Base-by-base conservation (phyloP, 2,329 filamentous ascomycete genomes). In the Fusarium guadeloupense region DNA sequence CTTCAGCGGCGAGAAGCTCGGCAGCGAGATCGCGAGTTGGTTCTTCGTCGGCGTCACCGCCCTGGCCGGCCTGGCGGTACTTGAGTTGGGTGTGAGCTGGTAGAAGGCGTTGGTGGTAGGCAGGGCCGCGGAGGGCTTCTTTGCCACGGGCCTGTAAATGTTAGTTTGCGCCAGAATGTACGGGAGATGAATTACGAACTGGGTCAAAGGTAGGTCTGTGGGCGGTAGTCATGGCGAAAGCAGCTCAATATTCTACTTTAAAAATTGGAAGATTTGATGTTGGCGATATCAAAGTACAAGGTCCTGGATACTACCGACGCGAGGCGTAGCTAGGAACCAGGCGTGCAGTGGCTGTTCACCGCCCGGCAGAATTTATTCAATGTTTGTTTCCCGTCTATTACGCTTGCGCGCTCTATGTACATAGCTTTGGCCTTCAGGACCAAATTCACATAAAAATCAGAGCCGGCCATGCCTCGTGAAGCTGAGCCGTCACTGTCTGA, bases 171-270 rank as follows among this genome's bases (percentile, higher is more conserved):
- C 39, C 35, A 41, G 12, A 34, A 26, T 8, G 19, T 3, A 13
- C 69, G 25, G n/a, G 13, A 42, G 10, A 26, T 4, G 23, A 31
- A 19, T 46, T 25, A 65, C 82, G 64, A 85, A 93, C 91, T 65
- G 95, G 95, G 76, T 99, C 95, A 74, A 99, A 99, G 0, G 95
- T 99, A 52, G 95, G 95, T 79, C 95, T 90, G 67, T 89, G 87
- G 35, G 87, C 87, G 77, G 82, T 85, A 64, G 87, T 89, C 87
- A 89, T 89, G 31, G 54, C 67, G 67, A 59, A 21, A 47, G 6
- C 25, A 28, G 31, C 37, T 51, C 35, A 19, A 19, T 26, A 7
- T 16, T 31, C 57, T 45, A 25, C 20, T 31, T 41, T 21, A 34
- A 44, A 38, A 19, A 34, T 46, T 30, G 26, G 21, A 10, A 42